phyloP scores from a whole-genome alignment of 441 rosid genomes.

The Adansonia grandidieri region DNA sequence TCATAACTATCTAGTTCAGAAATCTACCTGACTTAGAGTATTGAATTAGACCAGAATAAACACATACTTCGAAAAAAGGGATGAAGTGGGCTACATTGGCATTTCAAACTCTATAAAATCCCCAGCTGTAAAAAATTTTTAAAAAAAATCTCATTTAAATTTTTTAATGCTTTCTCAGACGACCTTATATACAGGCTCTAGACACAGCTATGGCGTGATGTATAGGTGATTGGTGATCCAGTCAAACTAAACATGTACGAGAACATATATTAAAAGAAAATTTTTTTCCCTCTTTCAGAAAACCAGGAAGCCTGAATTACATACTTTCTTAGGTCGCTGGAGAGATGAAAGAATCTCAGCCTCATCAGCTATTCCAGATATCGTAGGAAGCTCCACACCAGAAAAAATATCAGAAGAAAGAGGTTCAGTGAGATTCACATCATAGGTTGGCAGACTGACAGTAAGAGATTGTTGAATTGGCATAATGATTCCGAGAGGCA shows the following conservation, averaged over 20 bases:
- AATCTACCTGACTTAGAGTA: neutral
- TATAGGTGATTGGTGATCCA: neutral
- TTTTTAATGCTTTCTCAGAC: slow-evolving; percentile 14
- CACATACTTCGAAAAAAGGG: neutral
- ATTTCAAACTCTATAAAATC: neutral
- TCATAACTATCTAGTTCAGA: neutral
- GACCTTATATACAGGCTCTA: slow-evolving; percentile 4
- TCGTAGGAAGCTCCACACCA: slow-evolving; percentile 84
- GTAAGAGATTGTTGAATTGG: slow-evolving; percentile 96
- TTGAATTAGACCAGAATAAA: slow-evolving; percentile 8
- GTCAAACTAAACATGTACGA: neutral
- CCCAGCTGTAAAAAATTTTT: neutral
- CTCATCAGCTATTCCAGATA: slow-evolving; percentile 90
- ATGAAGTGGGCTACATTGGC: neutral
- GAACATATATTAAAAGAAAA: slow-evolving; percentile 7
- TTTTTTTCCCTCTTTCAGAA: slow-evolving; percentile 8
- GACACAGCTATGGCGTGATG: neutral
- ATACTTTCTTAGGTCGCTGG: slow-evolving; percentile 95
- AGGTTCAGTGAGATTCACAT: slow-evolving; percentile 50
- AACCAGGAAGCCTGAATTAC: slow-evolving; percentile 27
- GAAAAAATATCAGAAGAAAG: slow-evolving; percentile 76
- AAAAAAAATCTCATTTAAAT: neutral
- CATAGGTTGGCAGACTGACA: slow-evolving; percentile 75
- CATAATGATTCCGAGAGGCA: slow-evolving; percentile 94
- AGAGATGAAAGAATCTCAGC: slow-evolving; percentile 99